phyloP scores from a whole-genome alignment of 441 rosid genomes.

The Aleurites moluccanus region DNA sequence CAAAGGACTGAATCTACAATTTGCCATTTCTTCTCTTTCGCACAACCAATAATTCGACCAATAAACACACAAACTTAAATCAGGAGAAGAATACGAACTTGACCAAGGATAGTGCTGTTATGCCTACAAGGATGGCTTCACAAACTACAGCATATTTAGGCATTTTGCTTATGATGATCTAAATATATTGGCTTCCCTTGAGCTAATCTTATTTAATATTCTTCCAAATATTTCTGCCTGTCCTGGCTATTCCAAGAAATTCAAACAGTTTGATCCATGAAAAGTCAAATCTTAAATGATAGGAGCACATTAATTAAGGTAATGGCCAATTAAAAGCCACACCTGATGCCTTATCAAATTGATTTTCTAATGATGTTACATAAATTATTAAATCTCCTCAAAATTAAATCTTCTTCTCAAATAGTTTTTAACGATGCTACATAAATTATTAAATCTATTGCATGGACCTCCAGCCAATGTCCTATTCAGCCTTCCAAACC shows the following conservation, averaged over 20 bases:
- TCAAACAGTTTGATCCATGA: background rate
- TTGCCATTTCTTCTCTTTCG: background rate
- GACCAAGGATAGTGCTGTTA: conserved; percentile 3
- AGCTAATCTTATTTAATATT: background rate
- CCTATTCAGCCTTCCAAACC: background rate
- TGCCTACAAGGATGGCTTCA: background rate
- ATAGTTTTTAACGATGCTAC: background rate
- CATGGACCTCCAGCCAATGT: background rate
- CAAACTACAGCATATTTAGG: background rate
- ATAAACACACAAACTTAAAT: background rate
- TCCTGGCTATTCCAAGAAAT: background rate
- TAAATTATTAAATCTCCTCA: background rate
- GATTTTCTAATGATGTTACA: background rate
- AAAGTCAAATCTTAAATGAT: conserved; percentile 4
- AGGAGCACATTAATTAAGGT: background rate
- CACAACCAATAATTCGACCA: background rate
- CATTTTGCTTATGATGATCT: background rate
- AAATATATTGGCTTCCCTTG: background rate
- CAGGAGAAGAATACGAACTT: background rate
- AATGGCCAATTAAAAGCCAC: background rate
- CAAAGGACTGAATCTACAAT: background rate
- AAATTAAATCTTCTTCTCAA: background rate
- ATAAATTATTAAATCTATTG: background rate
- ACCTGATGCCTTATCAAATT: background rate
- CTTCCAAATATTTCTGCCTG: background rate